Evolutionary conservation across 1,139 yeast genomes (phyloP), one percentile per base, ranked within the genome.

Genomic region (Yamadazyma sp.): DNA sequence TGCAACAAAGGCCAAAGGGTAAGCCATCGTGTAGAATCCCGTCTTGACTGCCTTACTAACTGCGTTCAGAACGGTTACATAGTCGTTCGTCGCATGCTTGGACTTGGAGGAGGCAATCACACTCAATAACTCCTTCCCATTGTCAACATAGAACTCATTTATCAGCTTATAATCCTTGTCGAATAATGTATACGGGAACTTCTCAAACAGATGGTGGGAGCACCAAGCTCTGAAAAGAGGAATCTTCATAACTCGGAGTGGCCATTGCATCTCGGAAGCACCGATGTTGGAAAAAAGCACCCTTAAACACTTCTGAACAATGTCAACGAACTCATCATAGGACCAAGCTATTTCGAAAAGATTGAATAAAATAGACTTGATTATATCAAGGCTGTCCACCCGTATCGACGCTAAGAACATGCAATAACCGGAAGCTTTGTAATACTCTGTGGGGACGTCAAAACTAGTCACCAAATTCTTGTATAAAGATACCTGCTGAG

Each of bases 1-100:
- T 11, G 56, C 36, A 16, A 76, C 54, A 47, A 66, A 79, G 0
- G 83, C 63, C 9, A 79, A 52, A 0, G 83, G 71, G 1, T 78
- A 55, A 40, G 77, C 64, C 22, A 75, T 9, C 8, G 17, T 16
- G 11, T 22, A 16, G 24, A 25, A 22, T 6, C 8, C 16, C 3
- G 16, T n/a, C 11, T 11, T 5, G 7, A 12, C 15, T 5, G 17
- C 7, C 9, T 14, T 11, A 10, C n/a, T 16, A 9, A 5, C 17
- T 3, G 28, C 20, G 3, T 14, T 12, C 27, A 23, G 16, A 10
- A 33, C 23, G 3, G 3, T 22, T 20, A 31, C 34, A 20, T 25
- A 22, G 7, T 39, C 34, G 8, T 17, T 12, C 17, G 8, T 30
- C 9, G 17, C 25, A 3, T 31, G 14, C 10, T 17, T 26, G 5